Conservation (phyloP, 371 early-diverging fungal species). For the Chytridium lagenaria region DNA sequence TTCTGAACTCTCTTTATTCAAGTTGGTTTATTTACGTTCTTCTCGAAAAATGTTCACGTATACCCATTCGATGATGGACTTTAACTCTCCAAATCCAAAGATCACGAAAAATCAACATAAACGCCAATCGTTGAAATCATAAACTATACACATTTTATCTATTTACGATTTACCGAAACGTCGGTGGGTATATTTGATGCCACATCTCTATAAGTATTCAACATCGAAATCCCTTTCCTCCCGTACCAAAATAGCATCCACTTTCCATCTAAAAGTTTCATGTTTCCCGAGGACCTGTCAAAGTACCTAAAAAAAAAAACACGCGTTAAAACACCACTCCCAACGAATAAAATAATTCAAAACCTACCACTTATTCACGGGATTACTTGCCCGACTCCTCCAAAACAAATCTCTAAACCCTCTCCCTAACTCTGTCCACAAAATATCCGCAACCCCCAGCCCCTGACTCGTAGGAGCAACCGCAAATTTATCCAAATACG, state of each 20-base stretch:
- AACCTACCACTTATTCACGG: slow-evolving; percentile 84
- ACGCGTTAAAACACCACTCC: not conserved
- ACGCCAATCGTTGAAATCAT: too few relatives aligned
- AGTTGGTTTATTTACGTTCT: too few relatives aligned
- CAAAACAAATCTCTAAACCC: slow-evolving; percentile 78
- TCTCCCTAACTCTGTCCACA: slow-evolving; percentile 82
- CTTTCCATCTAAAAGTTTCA: slow-evolving; percentile 61
- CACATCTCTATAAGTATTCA: slow-evolving; percentile 42
- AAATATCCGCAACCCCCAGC: slow-evolving; percentile 89
- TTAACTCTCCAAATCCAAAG: too few relatives aligned
- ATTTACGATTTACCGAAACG: too few relatives aligned
- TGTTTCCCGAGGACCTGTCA: slow-evolving; percentile 81
- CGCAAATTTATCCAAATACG: slow-evolving; percentile 93
- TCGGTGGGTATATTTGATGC: not conserved
- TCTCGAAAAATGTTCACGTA: too few relatives aligned
- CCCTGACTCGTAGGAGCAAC: slow-evolving; percentile 88
- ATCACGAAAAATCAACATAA: too few relatives aligned
- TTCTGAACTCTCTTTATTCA: too few relatives aligned
- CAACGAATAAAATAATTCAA: not conserved
- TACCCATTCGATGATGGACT: too few relatives aligned
- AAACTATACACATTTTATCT: too few relatives aligned
- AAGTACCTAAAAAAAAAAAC: slow-evolving; percentile 64
- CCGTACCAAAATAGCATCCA: slow-evolving; percentile 87
- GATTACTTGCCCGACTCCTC: slow-evolving; percentile 87
- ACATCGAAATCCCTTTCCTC: slow-evolving; percentile 49